These are phyloP conservation scores for Geoglossum cookeanum DNA, from an alignment of 2,329 filamentous ascomycete species.

Conservation along the genomic window DNA sequence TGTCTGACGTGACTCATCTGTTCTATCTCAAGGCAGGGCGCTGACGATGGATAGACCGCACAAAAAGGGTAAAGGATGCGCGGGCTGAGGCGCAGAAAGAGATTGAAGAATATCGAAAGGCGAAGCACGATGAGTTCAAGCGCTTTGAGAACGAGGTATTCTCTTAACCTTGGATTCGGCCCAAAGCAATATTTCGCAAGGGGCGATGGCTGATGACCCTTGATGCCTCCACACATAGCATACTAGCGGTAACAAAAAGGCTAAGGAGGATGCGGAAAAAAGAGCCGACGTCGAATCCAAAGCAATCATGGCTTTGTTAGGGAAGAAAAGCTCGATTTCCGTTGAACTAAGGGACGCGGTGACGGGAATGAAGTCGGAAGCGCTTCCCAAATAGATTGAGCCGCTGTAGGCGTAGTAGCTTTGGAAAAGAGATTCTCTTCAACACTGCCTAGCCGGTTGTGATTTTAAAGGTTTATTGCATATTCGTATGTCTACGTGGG, in stretches of 20 bases:
- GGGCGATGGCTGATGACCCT: neutral
- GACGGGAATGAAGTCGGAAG: conserved; percentile 59
- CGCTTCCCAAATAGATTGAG: conserved; percentile 25
- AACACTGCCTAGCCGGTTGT: neutral
- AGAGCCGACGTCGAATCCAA: conserved; percentile 66
- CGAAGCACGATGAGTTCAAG: conserved; percentile 90
- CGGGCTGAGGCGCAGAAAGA: conserved; percentile 94
- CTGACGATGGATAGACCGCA: conserved; percentile 44
- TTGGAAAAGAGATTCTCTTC: neutral
- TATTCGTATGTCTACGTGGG: neutral
- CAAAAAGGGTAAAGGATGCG: conserved; percentile 92
- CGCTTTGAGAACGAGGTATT: conserved; percentile 67
- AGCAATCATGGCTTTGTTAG: conserved; percentile 60
- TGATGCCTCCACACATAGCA: conserved; percentile 38
- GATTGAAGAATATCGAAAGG: conserved; percentile 75
- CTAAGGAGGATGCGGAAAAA: conserved; percentile 59
- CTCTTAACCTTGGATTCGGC: neutral
- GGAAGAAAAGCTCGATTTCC: conserved; percentile 61
- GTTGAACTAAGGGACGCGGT: conserved; percentile 72
- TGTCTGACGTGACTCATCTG: conserved; percentile 34
- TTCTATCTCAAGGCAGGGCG: conserved; percentile 1
- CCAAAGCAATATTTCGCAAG: neutral
- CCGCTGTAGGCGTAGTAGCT: neutral
- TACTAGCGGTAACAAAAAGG: conserved; percentile 71
- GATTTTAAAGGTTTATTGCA: neutral